These are phyloP conservation scores for Boletus sp. DNA, from an alignment of 1,284 basidiomycete species.

Conservation along the genomic window DNA sequence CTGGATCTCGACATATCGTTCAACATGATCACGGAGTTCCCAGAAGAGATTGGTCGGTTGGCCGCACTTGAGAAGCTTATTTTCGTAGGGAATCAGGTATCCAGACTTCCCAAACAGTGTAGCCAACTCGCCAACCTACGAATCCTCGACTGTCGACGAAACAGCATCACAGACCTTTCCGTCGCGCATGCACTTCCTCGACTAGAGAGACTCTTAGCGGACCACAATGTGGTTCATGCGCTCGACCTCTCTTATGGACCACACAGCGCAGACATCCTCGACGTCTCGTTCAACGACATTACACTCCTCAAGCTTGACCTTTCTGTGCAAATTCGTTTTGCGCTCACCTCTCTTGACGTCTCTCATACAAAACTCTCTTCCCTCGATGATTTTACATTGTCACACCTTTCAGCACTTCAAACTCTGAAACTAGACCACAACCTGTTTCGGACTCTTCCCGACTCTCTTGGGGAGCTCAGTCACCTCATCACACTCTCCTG, in stretches of 20 bases:
- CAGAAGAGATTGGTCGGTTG: slow-evolving; percentile 79
- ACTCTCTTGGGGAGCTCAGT: slow-evolving; percentile 75
- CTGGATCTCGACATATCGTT: slow-evolving; percentile 94
- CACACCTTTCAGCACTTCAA: slow-evolving; percentile 75
- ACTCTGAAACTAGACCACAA: slow-evolving; percentile 84
- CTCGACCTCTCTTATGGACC: slow-evolving; percentile 79
- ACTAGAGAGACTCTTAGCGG: slow-evolving; percentile 71
- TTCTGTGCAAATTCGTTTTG: slow-evolving; percentile 57
- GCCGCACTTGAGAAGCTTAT: slow-evolving; percentile 75
- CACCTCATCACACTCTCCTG: slow-evolving; percentile 80
- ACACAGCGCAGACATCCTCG: slow-evolving; percentile 55
- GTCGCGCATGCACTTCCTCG: slow-evolving; percentile 72
- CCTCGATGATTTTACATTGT: slow-evolving; percentile 75
- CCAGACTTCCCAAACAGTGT: slow-evolving; percentile 74
- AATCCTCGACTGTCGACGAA: slow-evolving; percentile 83
- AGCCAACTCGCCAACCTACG: slow-evolving; percentile 64
- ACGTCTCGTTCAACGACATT: slow-evolving; percentile 81
- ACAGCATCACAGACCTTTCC: slow-evolving; percentile 77
- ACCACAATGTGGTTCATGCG: slow-evolving; percentile 82
- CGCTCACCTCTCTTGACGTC: slow-evolving; percentile 84
- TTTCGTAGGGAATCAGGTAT: slow-evolving; percentile 88
- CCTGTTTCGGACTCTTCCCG: slow-evolving; percentile 84
- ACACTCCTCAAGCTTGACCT: slow-evolving; percentile 77
- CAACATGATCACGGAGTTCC: slow-evolving; percentile 86
- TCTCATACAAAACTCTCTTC: slow-evolving; percentile 91